Evolutionary conservation across 306 rosid genomes (phyloP).

Genomic region (Amphicarpaea edgeworthii): DNA sequence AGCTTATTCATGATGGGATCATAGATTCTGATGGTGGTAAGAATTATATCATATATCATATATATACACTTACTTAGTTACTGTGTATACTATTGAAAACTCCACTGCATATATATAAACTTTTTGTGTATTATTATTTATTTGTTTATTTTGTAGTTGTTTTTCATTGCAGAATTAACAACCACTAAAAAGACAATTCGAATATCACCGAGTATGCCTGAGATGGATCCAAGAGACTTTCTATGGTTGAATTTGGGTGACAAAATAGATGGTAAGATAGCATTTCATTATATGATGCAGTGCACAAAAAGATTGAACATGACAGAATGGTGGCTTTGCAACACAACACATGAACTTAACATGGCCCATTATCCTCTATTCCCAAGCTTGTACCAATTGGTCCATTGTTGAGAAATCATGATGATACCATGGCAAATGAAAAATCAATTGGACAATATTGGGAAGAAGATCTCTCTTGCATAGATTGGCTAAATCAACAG

Average conservation of each 20-base stretch:
- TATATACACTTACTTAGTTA: no score
- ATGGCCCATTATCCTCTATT: slow-evolving; percentile 4
- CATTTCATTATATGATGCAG: slow-evolving; percentile 7
- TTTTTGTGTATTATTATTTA: neutral
- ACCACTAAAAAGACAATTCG: slow-evolving; percentile 1
- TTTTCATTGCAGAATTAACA: slow-evolving; percentile 27
- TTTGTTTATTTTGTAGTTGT: neutral
- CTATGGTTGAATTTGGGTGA: slow-evolving; percentile 29
- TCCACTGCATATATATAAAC: no score
- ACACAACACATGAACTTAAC: slow-evolving; percentile 48
- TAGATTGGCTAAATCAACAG: slow-evolving; percentile 55
- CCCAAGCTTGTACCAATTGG: slow-evolving; percentile 50
- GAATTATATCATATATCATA: neutral
- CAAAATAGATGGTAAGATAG: neutral
- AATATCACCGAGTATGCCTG: slow-evolving; percentile 35
- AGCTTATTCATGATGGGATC: slow-evolving; percentile 49
- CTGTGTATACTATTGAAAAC: no score
- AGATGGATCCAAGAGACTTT: slow-evolving; percentile 25
- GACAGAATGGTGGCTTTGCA: slow-evolving; percentile 52
- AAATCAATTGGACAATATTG: slow-evolving; percentile 50
- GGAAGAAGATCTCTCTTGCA: slow-evolving; percentile 52
- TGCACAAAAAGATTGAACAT: neutral
- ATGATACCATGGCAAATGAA: neutral
- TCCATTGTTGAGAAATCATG: slow-evolving; percentile 42
- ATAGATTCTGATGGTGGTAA: slow-evolving; percentile 45